phyloP scores from a whole-genome alignment of 768 basidiomycete genomes.

The Macrocybe gigantea region DNA sequence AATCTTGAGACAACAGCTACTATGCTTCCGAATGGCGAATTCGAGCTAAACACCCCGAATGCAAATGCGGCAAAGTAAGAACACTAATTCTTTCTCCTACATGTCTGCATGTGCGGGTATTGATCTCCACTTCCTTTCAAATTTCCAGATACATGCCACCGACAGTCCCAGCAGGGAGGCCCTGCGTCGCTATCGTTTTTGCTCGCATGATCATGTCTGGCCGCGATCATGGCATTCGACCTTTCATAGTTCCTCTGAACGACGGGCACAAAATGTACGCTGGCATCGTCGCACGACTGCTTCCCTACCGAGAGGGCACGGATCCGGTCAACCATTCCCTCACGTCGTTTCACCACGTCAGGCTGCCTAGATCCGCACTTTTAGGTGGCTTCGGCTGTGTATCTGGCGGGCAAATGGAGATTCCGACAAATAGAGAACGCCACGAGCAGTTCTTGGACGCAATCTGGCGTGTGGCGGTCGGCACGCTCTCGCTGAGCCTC shows the following conservation, averaged over 20 bases:
- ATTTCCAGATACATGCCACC: constrained; percentile 37
- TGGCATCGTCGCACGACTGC: constrained; percentile 21
- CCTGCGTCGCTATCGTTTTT: constrained; percentile 33
- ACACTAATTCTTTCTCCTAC: neutral
- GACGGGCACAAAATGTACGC: constrained; percentile 30
- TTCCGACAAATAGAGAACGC: neutral
- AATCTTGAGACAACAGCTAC: constrained; percentile 40
- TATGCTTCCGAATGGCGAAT: constrained; percentile 27
- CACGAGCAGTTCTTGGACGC: constrained; percentile 17
- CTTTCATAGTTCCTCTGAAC: constrained; percentile 33
- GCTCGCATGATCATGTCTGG: constrained; percentile 29
- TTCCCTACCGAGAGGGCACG: constrained; percentile 21
- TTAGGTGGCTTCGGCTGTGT: constrained; percentile 13
- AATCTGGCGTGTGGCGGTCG: constrained; percentile 25
- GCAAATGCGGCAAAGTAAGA: constrained; percentile 32
- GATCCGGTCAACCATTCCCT: constrained; percentile 26
- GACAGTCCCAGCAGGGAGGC: constrained; percentile 28
- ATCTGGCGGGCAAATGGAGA: constrained; percentile 1
- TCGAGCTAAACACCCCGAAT: constrained; percentile 30
- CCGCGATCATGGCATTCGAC: constrained; percentile 27
- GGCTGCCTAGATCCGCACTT: constrained; percentile 23
- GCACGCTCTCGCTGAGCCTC: constrained; percentile 22
- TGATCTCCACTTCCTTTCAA: neutral
- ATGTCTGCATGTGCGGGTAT: neutral
- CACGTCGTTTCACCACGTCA: constrained; percentile 30